A percentile compares a stretch with the other conserved stretches of the same genome.
Evolutionary conservation across 345 rosid genomes (phyloP).

Genomic region (Citrus mangshanensis): DNA sequence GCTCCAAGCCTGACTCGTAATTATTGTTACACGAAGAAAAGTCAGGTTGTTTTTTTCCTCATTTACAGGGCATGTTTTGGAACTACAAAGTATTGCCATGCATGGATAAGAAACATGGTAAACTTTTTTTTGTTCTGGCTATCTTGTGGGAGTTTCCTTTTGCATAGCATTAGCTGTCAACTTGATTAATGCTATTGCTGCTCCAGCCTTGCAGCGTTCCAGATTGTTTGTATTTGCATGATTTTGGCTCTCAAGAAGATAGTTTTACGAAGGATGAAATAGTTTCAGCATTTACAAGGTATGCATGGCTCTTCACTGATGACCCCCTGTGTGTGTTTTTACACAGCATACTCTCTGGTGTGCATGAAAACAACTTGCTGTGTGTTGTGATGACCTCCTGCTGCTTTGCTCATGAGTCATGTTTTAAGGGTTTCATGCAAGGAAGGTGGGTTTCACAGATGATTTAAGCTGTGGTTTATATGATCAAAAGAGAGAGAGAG

Average conservation of each 20-base stretch:
- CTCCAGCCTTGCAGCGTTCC: constrained; percentile 65
- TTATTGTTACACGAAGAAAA: neutral
- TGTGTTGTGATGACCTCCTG: neutral
- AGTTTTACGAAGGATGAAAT: constrained; percentile 74
- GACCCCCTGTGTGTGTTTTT: neutral
- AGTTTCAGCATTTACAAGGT: constrained; percentile 66
- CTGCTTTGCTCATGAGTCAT: neutral
- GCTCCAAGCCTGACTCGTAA: neutral
- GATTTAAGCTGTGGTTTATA: neutral
- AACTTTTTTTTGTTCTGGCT: neutral
- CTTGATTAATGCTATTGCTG: constrained; percentile 22
- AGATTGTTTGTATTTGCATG: constrained; percentile 77
- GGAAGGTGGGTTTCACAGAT: no score
- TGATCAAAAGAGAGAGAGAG: neutral
- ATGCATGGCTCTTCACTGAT: neutral
- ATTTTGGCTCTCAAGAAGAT: constrained; percentile 68
- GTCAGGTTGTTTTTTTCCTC: neutral
- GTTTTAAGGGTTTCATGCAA: neutral
- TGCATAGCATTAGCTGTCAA: neutral
- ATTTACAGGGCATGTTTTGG: constrained; percentile 72
- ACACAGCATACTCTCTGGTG: neutral
- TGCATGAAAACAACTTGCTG: neutral
- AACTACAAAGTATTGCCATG: constrained; percentile 81
- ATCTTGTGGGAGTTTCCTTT: neutral
- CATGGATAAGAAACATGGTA: constrained; percentile 78